Conservation (phyloP, 306 rosid species). For the Erythrophleum fordii region DNA sequence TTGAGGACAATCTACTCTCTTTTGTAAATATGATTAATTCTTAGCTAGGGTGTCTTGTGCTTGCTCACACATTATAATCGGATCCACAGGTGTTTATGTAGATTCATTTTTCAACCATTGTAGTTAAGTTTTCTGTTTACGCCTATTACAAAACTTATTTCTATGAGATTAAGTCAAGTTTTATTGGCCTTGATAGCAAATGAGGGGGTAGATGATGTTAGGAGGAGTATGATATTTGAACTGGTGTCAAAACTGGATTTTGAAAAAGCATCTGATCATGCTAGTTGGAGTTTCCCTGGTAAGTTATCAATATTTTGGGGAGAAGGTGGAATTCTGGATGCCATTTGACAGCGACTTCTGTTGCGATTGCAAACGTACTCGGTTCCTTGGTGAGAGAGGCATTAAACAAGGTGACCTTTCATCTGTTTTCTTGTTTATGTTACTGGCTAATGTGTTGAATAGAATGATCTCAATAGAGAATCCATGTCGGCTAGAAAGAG, state of each 20-base stretch:
- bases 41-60: not conserved
- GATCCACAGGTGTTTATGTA: not conserved
- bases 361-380: not conserved
- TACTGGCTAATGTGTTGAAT: not conserved
- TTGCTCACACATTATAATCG: not conserved
- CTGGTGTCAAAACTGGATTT: not conserved
- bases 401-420: not conserved
- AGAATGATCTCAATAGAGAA: not conserved
- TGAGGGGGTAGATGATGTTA: not conserved
- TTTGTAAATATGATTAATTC: not conserved
- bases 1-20: not conserved
- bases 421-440: not conserved
- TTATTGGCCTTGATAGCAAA: not conserved
- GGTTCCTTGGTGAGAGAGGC: not conserved
- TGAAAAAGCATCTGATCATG: not conserved
- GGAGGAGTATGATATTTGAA: not conserved
- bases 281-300: not conserved
- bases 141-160: not conserved
- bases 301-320: not conserved
- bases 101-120: not conserved
- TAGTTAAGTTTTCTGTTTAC: not conserved
- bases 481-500: not conserved
- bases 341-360: not conserved
- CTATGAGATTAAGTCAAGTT: too few relatives aligned
- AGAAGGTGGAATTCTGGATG: not conserved